These are phyloP conservation scores for Kwoniella europaea DNA, from an alignment of 768 basidiomycete species.

Conservation along the genomic window DNA sequence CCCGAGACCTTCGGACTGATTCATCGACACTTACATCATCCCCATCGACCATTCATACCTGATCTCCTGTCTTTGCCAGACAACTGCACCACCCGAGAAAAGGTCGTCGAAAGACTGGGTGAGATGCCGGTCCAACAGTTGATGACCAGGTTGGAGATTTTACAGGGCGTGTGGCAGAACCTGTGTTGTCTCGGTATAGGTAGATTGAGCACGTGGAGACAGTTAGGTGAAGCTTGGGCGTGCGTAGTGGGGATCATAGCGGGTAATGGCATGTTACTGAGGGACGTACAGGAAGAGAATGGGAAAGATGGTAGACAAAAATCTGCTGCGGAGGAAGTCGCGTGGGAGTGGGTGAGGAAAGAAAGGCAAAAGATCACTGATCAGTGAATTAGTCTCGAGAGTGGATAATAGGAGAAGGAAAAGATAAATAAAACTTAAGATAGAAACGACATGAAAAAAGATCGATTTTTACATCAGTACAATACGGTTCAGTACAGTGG, in stretches of 20 bases:
- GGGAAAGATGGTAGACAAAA: not conserved
- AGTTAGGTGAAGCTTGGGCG: conserved; percentile 25
- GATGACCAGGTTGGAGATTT: conserved; percentile 13
- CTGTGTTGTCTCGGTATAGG: conserved; percentile 23
- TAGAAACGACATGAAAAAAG: too few species aligned
- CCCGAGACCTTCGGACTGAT: conserved; percentile 27
- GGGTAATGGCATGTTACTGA: conserved; percentile 16
- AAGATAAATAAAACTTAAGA: too few species aligned
- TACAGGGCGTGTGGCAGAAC: conserved; percentile 36
- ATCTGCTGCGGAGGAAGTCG: conserved; percentile 16
- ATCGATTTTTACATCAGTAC: too few species aligned
- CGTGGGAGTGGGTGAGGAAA: conserved; percentile 23
- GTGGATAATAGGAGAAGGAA: too few species aligned
- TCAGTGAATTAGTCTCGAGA: not conserved
- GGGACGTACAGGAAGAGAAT: not conserved
- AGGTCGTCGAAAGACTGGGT: conserved; percentile 2
- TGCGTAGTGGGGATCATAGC: conserved; percentile 21
- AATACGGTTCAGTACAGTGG: too few species aligned
- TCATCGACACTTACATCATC: conserved; percentile 22
- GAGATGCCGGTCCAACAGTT: conserved; percentile 18
- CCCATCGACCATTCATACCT: conserved; percentile 12
- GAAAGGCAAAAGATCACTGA: not conserved
- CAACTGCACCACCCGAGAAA: not conserved
- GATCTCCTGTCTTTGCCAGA: conserved; percentile 17
- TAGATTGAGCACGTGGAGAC: conserved; percentile 11